Percentiles rank a stretch among this genome's conserved stretches.
Conservation (phyloP, 768 basidiomycete genomes). For the Coprinopsis sp. region DNA sequence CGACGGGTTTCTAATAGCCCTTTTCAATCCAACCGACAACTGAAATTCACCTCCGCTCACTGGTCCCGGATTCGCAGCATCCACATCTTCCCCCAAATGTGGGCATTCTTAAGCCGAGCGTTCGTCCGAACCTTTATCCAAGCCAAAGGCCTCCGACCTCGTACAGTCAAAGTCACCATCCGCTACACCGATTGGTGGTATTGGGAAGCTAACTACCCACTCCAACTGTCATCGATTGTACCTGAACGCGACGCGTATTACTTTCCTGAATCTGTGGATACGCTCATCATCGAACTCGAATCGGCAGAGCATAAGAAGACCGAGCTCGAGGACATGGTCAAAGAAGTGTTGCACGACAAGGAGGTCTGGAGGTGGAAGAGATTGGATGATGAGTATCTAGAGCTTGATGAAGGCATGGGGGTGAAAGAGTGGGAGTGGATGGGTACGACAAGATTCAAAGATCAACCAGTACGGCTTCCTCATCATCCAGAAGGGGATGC, state of each 20-base stretch:
- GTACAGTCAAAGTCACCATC: background rate
- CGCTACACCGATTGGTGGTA: constrained; percentile 1
- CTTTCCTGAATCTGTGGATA: background rate
- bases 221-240: background rate
- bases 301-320: background rate
- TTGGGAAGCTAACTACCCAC: background rate
- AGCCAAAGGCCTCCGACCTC: background rate
- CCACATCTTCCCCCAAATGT: background rate
- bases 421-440: constrained; percentile 1
- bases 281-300: background rate
- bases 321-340: background rate
- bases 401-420: background rate
- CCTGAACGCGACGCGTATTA: background rate
- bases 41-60: background rate
- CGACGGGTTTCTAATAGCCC: background rate
- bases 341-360: background rate
- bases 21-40: background rate
- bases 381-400: background rate
- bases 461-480: background rate
- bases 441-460: background rate
- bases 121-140: background rate
- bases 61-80: background rate
- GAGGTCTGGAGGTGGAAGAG: background rate
- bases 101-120: background rate
- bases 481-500: background rate